These are phyloP conservation scores for Aspergillus vadensis DNA, from an alignment of 2,329 filamentous ascomycete species.

Conservation along the genomic window DNA sequence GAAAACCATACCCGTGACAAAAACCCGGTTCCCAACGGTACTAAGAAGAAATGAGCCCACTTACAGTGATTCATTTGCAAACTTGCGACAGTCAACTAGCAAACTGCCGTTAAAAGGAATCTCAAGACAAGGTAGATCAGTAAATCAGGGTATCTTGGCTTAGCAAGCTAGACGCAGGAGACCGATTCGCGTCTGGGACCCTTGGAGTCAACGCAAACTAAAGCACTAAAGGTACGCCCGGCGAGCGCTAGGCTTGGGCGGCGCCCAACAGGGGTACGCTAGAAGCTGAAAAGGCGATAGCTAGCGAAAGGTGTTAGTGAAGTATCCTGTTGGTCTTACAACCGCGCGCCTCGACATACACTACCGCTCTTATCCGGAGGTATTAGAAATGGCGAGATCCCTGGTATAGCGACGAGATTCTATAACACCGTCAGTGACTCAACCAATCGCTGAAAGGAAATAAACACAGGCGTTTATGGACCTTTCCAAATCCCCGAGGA, in stretches of 20 bases:
- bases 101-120: neutral
- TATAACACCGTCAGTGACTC: conserved; percentile 5
- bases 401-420: conserved; percentile 8
- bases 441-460: neutral
- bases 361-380: conserved; percentile 8
- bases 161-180: conserved; percentile 5
- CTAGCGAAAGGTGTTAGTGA: conserved; percentile 10
- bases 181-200: conserved; percentile 22
- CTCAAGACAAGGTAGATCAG: neutral
- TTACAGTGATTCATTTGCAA: conserved; percentile 30
- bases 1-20: neutral
- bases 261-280: conserved; percentile 19
- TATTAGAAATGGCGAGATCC: neutral
- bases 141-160: neutral
- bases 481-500: neutral
- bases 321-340: conserved; percentile 13
- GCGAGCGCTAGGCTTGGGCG: conserved; percentile 18
- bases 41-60: conserved; percentile 22
- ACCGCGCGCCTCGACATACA: conserved; percentile 15
- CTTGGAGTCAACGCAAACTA: conserved; percentile 24
- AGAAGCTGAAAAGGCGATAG: conserved; percentile 17
- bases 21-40: neutral
- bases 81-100: neutral
- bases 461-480: conserved; percentile 6
- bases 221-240: conserved; percentile 28